Evolutionary conservation across 2,329 filamentous ascomycete genomes (phyloP), one percentile per base, ranked within the genome.

Genomic region (Paraphoma sp.): DNA sequence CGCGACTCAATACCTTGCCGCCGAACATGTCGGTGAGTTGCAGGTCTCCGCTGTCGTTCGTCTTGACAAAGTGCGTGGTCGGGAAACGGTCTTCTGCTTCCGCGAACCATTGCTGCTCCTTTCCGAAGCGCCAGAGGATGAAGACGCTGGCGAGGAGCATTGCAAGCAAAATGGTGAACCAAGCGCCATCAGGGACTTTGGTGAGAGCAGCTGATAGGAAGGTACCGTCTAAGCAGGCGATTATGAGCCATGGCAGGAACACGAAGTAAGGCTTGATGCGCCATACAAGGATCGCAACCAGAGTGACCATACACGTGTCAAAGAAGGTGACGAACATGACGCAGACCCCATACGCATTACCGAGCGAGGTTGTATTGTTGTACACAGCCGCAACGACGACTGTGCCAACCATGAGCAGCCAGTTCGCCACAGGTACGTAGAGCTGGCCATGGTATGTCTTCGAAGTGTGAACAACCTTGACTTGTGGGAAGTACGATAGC

Each of bases 311-410:
- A 72, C 84, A 89, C 0, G 90, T 93, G 52, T 89, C 89, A 68
- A 93, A 87, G 71, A 93, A 91, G 0, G 90, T 91, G 43, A 93
- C 90, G 47, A 91, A 85, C 65, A 93, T 91, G 70, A 93, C 90
- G 63, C 90, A 93, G 7, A 91, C 87, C 40, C 90, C 89, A 65
- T 93, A 93, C 0, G 90, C 90, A 65, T 92, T 87, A 23, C 90
- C 90, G 0, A 92, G 82, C 1, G 70, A 53, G 60, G 81, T 72
- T 62, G 86, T 84, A 64, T 91, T 89, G 70, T 87, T 90, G 77
- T 91, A 93, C 2, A 91, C 84, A 0, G 86, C 86, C 0, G 90
- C 89, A 8, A 93, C 87, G 8, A 92, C 78, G n/a, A 94, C 83
- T 0, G 89, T 89, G 1, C 89, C 89, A 31, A 90, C 80, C 87